Evolutionary conservation across 1,139 yeast species (phyloP).

Genomic region (Saccharomyces pastorianus): DNA sequence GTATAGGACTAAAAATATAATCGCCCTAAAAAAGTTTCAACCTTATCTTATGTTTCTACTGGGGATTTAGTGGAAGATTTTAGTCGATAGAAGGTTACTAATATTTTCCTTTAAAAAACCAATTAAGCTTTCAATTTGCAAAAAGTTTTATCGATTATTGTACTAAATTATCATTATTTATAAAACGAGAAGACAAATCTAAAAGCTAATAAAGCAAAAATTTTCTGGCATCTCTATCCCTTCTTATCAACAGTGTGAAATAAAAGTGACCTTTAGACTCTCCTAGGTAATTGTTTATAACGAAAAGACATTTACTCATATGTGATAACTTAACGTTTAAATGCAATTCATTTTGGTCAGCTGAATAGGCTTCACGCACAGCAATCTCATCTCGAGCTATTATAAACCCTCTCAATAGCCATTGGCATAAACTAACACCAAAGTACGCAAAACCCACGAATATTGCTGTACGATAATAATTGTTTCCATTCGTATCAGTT

Average conservation of each 20-base stretch:
- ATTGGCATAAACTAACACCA: conserved; percentile 26
- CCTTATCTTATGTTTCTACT: too few species aligned
- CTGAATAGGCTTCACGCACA: conserved; percentile 3
- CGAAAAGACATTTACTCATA: neutral
- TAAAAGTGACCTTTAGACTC: neutral
- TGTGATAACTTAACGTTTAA: conserved; percentile 1
- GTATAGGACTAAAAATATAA: too few species aligned
- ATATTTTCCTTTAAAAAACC: too few species aligned
- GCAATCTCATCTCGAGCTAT: conserved; percentile 19
- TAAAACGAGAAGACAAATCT: too few species aligned
- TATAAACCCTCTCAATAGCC: conserved; percentile 30
- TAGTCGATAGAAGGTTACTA: too few species aligned
- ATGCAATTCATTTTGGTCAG: conserved; percentile 9
- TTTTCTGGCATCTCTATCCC: too few species aligned
- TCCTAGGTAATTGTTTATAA: neutral
- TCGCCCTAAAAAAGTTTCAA: too few species aligned
- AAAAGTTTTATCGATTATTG: too few species aligned
- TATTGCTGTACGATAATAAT: conserved; percentile 44
- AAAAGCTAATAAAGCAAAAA: too few species aligned
- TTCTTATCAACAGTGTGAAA: neutral
- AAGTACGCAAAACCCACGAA: conserved; percentile 42
- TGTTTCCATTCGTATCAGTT: conserved; percentile 23
- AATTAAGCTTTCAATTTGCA: too few species aligned
- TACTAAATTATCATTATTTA: too few species aligned
- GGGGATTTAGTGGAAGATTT: too few species aligned